Base-by-base conservation (phyloP, 352 stramenopile genomes). In the Globisporangium echinulatum region DNA sequence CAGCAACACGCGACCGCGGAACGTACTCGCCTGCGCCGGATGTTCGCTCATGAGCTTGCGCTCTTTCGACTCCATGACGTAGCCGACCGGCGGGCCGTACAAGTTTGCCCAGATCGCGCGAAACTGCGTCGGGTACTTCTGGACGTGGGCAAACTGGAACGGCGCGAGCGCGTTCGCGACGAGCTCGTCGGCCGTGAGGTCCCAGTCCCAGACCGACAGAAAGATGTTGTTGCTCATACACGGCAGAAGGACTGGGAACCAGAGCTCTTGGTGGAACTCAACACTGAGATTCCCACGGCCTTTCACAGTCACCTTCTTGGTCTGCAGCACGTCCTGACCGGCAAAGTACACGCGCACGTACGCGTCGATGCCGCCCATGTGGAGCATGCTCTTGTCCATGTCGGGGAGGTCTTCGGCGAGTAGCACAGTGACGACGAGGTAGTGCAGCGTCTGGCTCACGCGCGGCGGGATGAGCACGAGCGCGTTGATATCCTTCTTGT, bases 161-260 rank as follows among this genome's bases (percentile, higher is more conserved):
- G 83, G 77, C 0, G 50, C 70, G 15, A 86, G 52, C 36, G 76
- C 70, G 58, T 88, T 92, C 14, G 77, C 78, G 5, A 96, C 82
- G 36, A 93, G 70, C 51, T 96, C 74, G 13, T 93, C 73, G 14
- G 65, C 70, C 14, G 73, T 82, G 57, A 87, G 60, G n/a, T 87
- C 72, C 61, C 72, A 87, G 68, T 96, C 88, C 80, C 81, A 96
- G 17, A 97, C 56, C 7, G 80, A 92, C n/a, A 96, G 61, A 42
- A 80, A 83, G 19, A 97, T 85, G 44, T 79, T 80, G 62, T 92
- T 85, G 57, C 75, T 87, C 77, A 96, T 92, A 15, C 69, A 87
- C 39, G 85, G 87, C 33, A 94, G 61, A 3, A 91, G 59, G 1
- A 96, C 74, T 10, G 85, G 87, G 63, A 97, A 88, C 88, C 87